Conservation (phyloP, 1,139 yeast species). For the Arxiozyma slooffiae region DNA sequence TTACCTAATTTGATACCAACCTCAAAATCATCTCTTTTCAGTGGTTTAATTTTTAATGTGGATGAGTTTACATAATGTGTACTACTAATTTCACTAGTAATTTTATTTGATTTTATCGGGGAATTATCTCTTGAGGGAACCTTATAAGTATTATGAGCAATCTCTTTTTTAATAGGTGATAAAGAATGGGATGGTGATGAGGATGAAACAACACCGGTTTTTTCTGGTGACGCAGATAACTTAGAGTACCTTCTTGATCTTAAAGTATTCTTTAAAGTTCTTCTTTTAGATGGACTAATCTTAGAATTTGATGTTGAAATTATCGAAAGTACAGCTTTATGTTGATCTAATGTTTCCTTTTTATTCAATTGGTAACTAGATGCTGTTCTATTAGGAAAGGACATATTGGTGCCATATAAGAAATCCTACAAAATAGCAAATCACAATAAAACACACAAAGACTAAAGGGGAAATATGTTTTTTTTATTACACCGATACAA, state of each 20-base stretch:
- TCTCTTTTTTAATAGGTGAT: not conserved
- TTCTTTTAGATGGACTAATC: constrained; percentile 3
- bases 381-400: not conserved
- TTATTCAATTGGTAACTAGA: constrained; percentile 4
- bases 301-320: constrained; percentile 1
- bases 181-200: not conserved
- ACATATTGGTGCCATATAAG: not conserved
- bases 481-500: too few species aligned
- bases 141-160: not conserved
- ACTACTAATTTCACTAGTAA: not conserved
- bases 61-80: not conserved
- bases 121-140: not conserved
- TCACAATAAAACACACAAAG: not conserved
- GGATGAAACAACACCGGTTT: not conserved
- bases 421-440: not conserved
- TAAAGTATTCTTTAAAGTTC: constrained; percentile 2
- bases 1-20: constrained; percentile 83
- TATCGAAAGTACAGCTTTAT: constrained; percentile 5
- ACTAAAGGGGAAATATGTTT: too few species aligned
- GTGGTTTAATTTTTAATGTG: not conserved
- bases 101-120: not conserved
- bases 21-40: constrained; percentile 49
- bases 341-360: constrained; percentile 3
- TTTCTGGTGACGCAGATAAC: constrained; percentile 1
- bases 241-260: constrained; percentile 3